phyloP scores from a whole-genome alignment of 805 yeast species.

The Yamadazyma phyllophila region DNA sequence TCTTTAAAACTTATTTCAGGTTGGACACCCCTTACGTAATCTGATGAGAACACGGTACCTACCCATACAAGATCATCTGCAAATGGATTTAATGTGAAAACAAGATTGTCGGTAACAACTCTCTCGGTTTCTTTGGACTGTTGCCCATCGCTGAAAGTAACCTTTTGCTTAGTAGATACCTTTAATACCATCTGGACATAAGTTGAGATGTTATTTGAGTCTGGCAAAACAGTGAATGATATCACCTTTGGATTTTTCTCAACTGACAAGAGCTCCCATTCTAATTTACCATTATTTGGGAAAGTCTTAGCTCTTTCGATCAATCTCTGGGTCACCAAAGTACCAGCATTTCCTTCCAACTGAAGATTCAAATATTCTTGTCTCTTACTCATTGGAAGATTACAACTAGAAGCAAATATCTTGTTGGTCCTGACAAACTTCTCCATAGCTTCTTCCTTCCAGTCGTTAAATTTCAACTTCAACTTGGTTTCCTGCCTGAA shows the following conservation, averaged over 20 bases:
- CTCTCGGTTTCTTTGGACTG: conserved; percentile 21
- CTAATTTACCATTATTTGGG: conserved; percentile 58
- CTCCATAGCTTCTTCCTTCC: conserved; percentile 86
- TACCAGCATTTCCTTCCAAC: conserved; percentile 34
- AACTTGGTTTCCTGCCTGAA: conserved; percentile 43
- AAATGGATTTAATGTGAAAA: conserved; percentile 38
- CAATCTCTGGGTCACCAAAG: conserved; percentile 30
- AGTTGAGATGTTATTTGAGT: conserved; percentile 35
- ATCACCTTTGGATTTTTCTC: conserved; percentile 70
- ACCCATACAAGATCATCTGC: conserved; percentile 37
- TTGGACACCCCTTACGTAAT: conserved; percentile 35
- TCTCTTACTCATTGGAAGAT: conserved; percentile 26
- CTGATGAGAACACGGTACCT: conserved; percentile 39
- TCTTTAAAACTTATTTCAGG: conserved; percentile 29
- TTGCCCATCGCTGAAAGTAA: conserved; percentile 23
- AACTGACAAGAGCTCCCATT: conserved; percentile 76
- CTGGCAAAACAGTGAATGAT: conserved; percentile 65
- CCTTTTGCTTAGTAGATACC: conserved; percentile 36
- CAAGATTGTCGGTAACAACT: conserved; percentile 36
- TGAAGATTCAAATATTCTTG: conserved; percentile 45
- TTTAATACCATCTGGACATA: conserved; percentile 40
- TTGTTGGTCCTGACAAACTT: conserved; percentile 74
- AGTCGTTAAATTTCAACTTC: conserved; percentile 61
- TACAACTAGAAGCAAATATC: conserved; percentile 63
- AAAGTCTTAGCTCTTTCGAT: conserved; percentile 33